Evolutionary conservation across 306 rosid species (phyloP), one percentile per base, ranked within the genome.

Genomic region (Quillaja saponaria): DNA sequence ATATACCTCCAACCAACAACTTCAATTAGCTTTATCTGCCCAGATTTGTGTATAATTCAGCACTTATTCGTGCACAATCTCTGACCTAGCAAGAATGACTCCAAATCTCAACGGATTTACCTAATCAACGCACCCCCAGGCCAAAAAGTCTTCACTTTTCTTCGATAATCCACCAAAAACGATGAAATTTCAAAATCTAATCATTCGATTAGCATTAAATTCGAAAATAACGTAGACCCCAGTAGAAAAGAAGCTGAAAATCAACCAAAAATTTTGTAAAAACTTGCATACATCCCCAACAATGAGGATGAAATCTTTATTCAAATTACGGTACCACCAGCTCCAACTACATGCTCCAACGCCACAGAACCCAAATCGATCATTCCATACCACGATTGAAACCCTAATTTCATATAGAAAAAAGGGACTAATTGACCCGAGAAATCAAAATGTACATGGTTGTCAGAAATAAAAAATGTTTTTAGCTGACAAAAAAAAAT

Each of bases 31-130:
- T 63, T 41, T 61, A 37, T 58, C 68, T 58, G 58, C 76, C 53
- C 73, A 64, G 71, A 79, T 78, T 69, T 69, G 44, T 59, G 58
- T 62, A 76, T 71, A 85, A 79, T 59, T 76, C 78, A 73, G 41
- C 56, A 66, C 58, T 48, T 71, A 75, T 34, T 61, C 45, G 68
- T 63, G 69, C 77, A 62, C n/a, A 78, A 83, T 78, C 71, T 58
- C 60, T 68, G 69, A 66, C 55, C 61, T 34, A 64, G 35, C 68
- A 75, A 52, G 21, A 42, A 47, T 21, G 57, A 19, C 69, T 69
- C 39, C 59, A 63, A 76, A 69, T 71, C 75, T 44, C 66, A 53
- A 38, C 64, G 35, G 72, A 71, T 72, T 76, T 67, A 64, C 75
- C 79, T 2, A 72, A 74, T 40, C 18, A 44, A 63, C 21, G 58